Evolutionary conservation across 257 asterid genomes (phyloP).

Genomic region (Leptodermis oblonga): DNA sequence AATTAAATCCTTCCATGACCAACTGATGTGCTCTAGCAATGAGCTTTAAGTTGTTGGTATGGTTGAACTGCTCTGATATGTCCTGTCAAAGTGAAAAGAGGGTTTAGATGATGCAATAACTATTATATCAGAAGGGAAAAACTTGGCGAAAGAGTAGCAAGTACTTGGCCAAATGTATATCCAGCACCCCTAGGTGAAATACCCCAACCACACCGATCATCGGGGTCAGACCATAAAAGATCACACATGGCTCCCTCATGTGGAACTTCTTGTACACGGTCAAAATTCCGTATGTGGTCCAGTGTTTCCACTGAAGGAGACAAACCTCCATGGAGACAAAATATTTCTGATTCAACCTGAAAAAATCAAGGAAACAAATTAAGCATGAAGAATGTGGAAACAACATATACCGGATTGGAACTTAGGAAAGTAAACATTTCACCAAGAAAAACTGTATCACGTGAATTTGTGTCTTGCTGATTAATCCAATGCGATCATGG

Average conservation of each 20-base stretch:
- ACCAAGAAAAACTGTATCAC: neutral
- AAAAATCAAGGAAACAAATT: slow-evolving; percentile 10
- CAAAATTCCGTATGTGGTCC: slow-evolving; percentile 65
- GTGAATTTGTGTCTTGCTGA: neutral
- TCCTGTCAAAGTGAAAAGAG: slow-evolving; percentile 42
- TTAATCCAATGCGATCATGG: neutral
- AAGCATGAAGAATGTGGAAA: neutral
- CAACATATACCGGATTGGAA: neutral
- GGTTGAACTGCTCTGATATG: slow-evolving; percentile 81
- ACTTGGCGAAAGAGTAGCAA: slow-evolving; percentile 11
- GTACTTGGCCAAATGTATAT: slow-evolving; percentile 81
- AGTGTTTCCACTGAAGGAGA: slow-evolving; percentile 80
- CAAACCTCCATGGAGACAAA: slow-evolving; percentile 82
- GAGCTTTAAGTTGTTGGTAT: slow-evolving; percentile 64
- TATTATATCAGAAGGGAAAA: neutral
- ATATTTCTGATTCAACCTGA: slow-evolving; percentile 82
- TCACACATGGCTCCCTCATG: slow-evolving; percentile 91
- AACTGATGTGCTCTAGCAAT: slow-evolving; percentile 87
- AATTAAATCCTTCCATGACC: slow-evolving; percentile 86
- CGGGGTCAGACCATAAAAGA: slow-evolving; percentile 87
- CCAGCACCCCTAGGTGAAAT: slow-evolving; percentile 91
- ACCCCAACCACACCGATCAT: slow-evolving; percentile 89
- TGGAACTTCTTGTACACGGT: slow-evolving; percentile 89
- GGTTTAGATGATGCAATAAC: neutral
- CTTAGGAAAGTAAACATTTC: neutral